Percentiles rank a stretch among this genome's conserved stretches.
These are phyloP conservation scores for Takakia lepidozioides DNA, from an alignment of 225 moss, liverwort and hornwort genomes.

Conservation along the genomic window DNA sequence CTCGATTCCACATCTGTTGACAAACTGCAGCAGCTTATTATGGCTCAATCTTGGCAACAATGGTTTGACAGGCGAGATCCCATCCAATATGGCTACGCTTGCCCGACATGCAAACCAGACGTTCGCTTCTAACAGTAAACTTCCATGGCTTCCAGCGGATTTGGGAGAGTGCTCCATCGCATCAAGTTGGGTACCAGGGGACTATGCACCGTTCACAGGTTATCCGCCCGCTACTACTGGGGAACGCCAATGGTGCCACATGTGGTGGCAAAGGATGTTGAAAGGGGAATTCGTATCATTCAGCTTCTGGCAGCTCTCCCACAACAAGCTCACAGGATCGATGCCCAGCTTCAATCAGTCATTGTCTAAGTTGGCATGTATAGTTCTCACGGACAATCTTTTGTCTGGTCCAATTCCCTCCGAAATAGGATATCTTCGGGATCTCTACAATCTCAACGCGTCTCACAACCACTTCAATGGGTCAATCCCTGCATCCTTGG, in stretches of 20 bases:
- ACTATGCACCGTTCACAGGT: conserved; percentile 32
- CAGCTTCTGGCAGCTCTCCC: conserved; percentile 59
- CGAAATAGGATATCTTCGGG: conserved; percentile 34
- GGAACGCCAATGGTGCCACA: conserved; percentile 30
- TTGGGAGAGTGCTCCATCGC: conserved; percentile 34
- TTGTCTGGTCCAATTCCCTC: conserved; percentile 50
- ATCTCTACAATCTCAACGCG: conserved; percentile 53
- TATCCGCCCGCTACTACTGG: conserved; percentile 24
- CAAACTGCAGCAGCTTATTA: conserved; percentile 36
- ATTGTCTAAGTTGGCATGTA: conserved; percentile 29
- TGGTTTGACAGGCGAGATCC: conserved; percentile 15
- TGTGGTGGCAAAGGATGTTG: conserved; percentile 48
- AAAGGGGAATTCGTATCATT: conserved; percentile 45
- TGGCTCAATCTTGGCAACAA: conserved; percentile 37
- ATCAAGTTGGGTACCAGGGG: conserved; percentile 61
- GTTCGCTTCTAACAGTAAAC: conserved; percentile 10
- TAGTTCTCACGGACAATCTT: conserved; percentile 45
- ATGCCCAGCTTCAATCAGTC: conserved; percentile 35
- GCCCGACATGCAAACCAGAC: conserved; percentile 23
- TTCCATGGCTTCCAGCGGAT: conserved; percentile 26
- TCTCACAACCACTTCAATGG: conserved; percentile 48
- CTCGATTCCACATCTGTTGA: conserved; percentile 23
- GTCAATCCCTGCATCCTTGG: conserved; percentile 40
- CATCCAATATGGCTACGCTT: conserved; percentile 10
- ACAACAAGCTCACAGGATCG: conserved; percentile 40